These are phyloP conservation scores for Scenedesmus sp. DNA, from an alignment of 163 green algal genomes.

Conservation along the genomic window DNA sequence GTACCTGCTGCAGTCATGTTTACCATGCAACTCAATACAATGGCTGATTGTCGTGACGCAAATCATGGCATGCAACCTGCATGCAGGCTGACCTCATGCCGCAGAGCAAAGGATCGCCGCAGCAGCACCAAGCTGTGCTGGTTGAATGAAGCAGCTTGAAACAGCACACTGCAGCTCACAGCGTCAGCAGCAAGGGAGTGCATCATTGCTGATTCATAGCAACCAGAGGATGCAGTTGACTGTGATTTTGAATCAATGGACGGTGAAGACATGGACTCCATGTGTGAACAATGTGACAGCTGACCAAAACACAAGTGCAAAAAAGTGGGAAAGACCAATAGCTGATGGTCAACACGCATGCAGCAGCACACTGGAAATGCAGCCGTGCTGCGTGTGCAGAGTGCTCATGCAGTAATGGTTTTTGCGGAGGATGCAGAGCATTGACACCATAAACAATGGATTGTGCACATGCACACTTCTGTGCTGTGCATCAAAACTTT, in stretches of 20 bases:
- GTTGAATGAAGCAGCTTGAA: not conserved
- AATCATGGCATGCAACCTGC: not conserved
- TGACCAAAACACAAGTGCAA: not conserved
- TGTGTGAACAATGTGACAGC: not conserved
- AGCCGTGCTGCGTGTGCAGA: not conserved
- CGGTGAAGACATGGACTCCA: not conserved
- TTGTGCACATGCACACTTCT: not conserved
- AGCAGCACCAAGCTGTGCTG: not conserved
- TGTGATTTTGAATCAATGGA: not conserved
- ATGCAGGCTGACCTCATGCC: not conserved
- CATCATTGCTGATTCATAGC: not conserved
- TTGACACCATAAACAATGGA: not conserved
- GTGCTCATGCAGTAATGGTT: not conserved
- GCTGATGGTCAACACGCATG: not conserved
- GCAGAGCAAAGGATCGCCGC: not conserved
- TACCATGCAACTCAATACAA: not conserved
- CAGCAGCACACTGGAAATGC: not conserved
- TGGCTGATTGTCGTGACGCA: not conserved
- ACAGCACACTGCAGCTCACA: not conserved
- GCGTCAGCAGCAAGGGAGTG: not conserved
- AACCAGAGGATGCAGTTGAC: not conserved
- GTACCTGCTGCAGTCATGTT: not conserved
- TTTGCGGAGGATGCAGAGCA: not conserved
- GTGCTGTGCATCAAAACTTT: not conserved
- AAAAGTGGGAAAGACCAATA: not conserved